Evolutionary conservation across 2,329 filamentous ascomycete species (phyloP), one percentile per base, ranked within the genome.

Genomic region (Aspergillus melleus): DNA sequence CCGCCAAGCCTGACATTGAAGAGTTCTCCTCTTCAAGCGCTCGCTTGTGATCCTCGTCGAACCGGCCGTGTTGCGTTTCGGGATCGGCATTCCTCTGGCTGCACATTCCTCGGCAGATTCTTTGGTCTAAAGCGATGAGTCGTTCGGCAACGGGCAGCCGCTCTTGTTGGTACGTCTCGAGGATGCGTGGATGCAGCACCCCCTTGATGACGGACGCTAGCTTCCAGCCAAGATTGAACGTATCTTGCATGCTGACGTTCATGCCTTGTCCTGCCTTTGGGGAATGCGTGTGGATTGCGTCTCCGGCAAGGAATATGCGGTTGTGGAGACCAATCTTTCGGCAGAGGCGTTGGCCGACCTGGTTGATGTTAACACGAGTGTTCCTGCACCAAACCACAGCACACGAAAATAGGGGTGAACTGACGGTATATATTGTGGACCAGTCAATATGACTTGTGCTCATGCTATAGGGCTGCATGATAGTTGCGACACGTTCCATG

Each of bases 271-370:
- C 57, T n/a, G 47, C 57, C 29, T 59, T 59, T 5, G 57, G 53
- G 4, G 57, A 59, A 20, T 59, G 57, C 8, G 57, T 59, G 29
- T 59, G 57, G n/a, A 55, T 50, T 2, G 57, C 53, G 10, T 59
- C 57, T 4, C 57, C 57, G 0, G 57, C 57, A 5, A 59, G 53
- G 70, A 92, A 92, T 10, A 92, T 80, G 4, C 87, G 81, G 24
- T 83, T 80, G 12, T 78, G 74, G 6, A 79, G 79, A 46, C 81
- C 83, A 71, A 88, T 89, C 47, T 80, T 77, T 1, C 79, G 81
- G 4, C 83, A 85, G 0, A 89, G 82, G 6, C 88, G 80, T 68
- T 90, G 88, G 0, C 87, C 87, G 50, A 90, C 88, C 61, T 89
- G 83, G 65, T 24, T 24, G 3, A 12, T 36, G 32, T 36, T 14